These are phyloP conservation scores for Zasmidium angulare DNA, from an alignment of 2,329 filamentous ascomycete genomes.

Conservation along the genomic window DNA sequence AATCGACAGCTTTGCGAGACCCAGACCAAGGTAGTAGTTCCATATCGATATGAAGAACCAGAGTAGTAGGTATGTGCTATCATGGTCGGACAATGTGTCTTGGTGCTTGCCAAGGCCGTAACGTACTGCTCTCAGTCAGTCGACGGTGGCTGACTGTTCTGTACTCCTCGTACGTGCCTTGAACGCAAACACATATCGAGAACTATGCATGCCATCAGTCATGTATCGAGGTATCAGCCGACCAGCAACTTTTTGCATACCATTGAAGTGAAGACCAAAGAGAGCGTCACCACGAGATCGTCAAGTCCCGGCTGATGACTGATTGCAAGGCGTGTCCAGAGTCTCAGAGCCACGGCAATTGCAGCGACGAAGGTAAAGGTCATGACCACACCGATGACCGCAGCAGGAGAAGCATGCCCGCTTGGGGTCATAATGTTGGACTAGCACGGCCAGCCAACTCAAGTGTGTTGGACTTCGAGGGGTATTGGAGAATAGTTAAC, in stretches of 20 bases:
- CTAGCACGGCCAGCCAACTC: not conserved
- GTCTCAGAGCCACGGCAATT: slow-evolving; percentile 14
- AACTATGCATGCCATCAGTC: not conserved
- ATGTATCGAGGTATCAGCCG: not conserved
- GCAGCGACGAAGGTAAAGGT: slow-evolving; percentile 19
- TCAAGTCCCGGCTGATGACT: slow-evolving; percentile 16
- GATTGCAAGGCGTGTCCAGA: slow-evolving; percentile 18
- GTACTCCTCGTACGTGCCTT: not conserved
- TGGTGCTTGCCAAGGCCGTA: slow-evolving; percentile 22
- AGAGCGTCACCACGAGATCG: not conserved
- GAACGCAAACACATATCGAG: not conserved
- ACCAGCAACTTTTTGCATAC: not conserved
- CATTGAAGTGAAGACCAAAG: slow-evolving; percentile 1
- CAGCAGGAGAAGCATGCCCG: slow-evolving; percentile 18
- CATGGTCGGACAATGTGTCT: slow-evolving; percentile 11
- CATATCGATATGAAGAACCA: slow-evolving; percentile 19
- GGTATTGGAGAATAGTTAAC: not conserved
- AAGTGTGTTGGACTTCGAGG: not conserved
- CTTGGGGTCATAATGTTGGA: not conserved
- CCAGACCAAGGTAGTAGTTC: slow-evolving; percentile 18
- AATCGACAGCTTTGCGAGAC: slow-evolving; percentile 21
- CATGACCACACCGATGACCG: slow-evolving; percentile 18
- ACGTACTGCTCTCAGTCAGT: slow-evolving; percentile 10
- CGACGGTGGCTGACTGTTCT: not conserved
- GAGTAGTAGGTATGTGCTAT: slow-evolving; percentile 8